A percentile compares a stretch with the other conserved stretches of the same genome.
Conservation (phyloP, 352 stramenopile species). For the Globisporangium carolinianum region DNA sequence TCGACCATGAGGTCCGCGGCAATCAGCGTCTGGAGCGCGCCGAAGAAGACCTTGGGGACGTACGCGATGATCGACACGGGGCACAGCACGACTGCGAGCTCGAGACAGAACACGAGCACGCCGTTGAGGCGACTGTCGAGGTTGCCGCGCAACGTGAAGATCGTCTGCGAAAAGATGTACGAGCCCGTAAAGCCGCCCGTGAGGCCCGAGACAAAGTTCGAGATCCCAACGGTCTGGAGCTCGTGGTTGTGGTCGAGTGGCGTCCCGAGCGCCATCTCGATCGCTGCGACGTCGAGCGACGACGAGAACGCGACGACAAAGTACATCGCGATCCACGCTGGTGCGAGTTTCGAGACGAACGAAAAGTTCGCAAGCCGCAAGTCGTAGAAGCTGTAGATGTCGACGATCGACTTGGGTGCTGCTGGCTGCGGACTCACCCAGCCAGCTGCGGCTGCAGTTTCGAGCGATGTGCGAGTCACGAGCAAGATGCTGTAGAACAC, state of each 20-base stretch:
- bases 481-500: constrained; percentile 82
- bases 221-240: constrained; percentile 92
- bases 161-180: constrained; percentile 99
- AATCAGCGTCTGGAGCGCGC: constrained; percentile 95
- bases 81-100: constrained; percentile 73
- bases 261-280: constrained; percentile 94
- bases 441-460: constrained; percentile 86
- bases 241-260: constrained; percentile 96
- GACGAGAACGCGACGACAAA: constrained; percentile 98
- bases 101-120: constrained; percentile 70
- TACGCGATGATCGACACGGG: constrained; percentile 94
- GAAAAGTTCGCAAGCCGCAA: constrained; percentile 53
- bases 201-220: constrained; percentile 94
- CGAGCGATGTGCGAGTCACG: constrained; percentile 56
- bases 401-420: constrained; percentile 42
- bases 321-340: constrained; percentile 96
- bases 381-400: constrained; percentile 82
- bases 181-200: constrained; percentile 96
- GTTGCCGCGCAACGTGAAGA: constrained; percentile 79
- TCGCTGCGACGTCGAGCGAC: constrained; percentile 95
- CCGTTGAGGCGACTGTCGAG: constrained; percentile 68
- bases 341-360: constrained; percentile 62
- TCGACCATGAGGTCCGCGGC: constrained; percentile 96
- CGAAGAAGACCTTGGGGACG: constrained; percentile 97
- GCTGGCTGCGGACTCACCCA: constrained; percentile 88